Evolutionary conservation across 345 rosid species (phyloP), one percentile per base, ranked within the genome.

Genomic region (Eucalyptus urophylla): DNA sequence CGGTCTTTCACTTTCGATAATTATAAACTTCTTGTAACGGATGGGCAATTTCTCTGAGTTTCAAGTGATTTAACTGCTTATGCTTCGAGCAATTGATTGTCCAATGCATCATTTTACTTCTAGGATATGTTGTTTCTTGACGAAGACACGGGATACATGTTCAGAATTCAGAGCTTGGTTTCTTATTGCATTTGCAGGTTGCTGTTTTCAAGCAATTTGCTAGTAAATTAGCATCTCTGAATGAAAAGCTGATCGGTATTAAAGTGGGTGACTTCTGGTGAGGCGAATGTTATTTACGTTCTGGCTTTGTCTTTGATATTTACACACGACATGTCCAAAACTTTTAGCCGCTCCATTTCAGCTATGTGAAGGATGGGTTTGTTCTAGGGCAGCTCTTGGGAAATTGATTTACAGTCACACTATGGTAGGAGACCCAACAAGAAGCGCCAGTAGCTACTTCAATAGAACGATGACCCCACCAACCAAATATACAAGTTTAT

Each of bases 321-420:
- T 50, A 50, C 90, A 62, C 44, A 22, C 89, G 69, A 86, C 80
- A 51, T n/a, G 25, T 88, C 31, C 86, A 87, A 85, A 80, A 87
- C 65, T 89, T 86, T 88, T 90, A 85, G 49, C 49, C 83, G 86
- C 86, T 76, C 88, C 31, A 67, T 90, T 91, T 72, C 93, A 96
- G 99, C 93, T 69, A 94, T 91, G 96, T 96, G 89, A 94, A 95
- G 89, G 98, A 97, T 88, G 97, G 92, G 83, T 97, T 97, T 93
- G 92, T 97, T 90, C 95, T 98, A 86, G 98, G 99, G 31, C 95
- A 95, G 95, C 99, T 97, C 50, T 92, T 91, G 85, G 99, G 98
- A 90, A 98, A 98, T 91, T 92, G 97, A 89, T 97, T 98, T 93
- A 95, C 97, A n/a, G 88, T 98, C 90, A 94, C 96, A 60, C 92